Evolutionary conservation across 352 stramenopile genomes (phyloP).

Genomic region (Globisporangium polare): DNA sequence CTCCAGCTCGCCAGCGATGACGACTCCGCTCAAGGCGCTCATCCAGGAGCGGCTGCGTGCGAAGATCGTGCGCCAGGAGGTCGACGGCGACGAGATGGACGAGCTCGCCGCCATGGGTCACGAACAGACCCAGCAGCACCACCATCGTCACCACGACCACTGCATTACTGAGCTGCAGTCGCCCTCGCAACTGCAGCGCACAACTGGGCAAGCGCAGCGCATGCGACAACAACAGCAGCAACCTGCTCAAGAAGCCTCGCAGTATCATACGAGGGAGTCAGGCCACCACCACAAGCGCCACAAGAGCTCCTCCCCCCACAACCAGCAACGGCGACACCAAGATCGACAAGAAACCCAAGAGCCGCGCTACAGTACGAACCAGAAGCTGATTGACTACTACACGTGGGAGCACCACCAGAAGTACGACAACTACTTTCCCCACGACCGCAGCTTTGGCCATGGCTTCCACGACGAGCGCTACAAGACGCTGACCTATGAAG

Average conservation of each 20-base stretch:
- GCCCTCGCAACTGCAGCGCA: background rate
- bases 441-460: background rate
- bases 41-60: conserved; percentile 68
- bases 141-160: conserved; percentile 16
- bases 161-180: background rate
- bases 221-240: background rate
- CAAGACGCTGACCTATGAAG: background rate
- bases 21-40: conserved; percentile 61
- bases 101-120: conserved; percentile 2
- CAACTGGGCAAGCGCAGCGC: background rate
- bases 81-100: conserved; percentile 16
- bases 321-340: conserved; percentile 11
- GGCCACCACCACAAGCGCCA: conserved; percentile 5
- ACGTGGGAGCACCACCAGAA: conserved; percentile 10
- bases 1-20: conserved; percentile 22
- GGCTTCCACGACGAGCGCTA: conserved; percentile 4
- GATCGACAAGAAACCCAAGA: background rate
- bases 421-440: background rate
- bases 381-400: conserved; percentile 9
- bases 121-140: conserved; percentile 15
- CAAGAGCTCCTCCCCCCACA: background rate
- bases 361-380: background rate
- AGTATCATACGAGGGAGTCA: background rate
- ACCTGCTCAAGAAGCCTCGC: background rate
- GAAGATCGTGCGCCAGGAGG: conserved; percentile 53